Evolutionary conservation across 2,329 filamentous ascomycete species (phyloP), one percentile per base, ranked within the genome.

Genomic region (Exophiala oligosperma): DNA sequence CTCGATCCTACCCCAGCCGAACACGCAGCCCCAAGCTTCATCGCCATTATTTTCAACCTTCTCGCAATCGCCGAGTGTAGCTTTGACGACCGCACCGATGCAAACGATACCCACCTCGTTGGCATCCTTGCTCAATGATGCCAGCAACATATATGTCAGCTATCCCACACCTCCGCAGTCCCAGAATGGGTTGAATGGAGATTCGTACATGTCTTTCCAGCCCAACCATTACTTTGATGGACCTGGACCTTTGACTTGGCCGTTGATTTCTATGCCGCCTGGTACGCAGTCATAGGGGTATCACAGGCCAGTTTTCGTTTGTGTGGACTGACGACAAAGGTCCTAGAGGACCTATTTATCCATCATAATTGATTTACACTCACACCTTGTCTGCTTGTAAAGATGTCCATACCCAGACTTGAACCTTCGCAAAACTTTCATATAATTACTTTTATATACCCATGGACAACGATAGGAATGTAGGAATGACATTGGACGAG

Each of bases 81-180:
- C 50, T n/a, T 48, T 57, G 7, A 46, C 60, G 11, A 38, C 63
- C 4, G 35, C 41, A 4, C 47, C 51, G 8, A 46, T 57, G 8
- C 59, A 54, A 21, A 29, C 53, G 14, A 48, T 61, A 7, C 58
- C 64, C 5, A 63, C 64, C 21, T 65, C 63, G 3, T 52, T 64
- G 37, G 61, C 64, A 12, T 64, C 64, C 2, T 38, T 63, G 48
- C 61, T 65, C 14, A 65, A 65, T 40, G 57, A 62, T 21, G 53
- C 59, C 14, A 47, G 48, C 12, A 57, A 41, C 21, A 43, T 61
- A 6, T 61, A 63, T 24, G 49, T 59, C 48, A 54, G 29, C 47
- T 63, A 61, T 52, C 56, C 55, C 23, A 54, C 62, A 17, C 59
- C 59, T 28, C 53, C 56, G 21, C 62, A 56, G 21, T 44, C 52